phyloP scores from a whole-genome alignment of 2,329 filamentous ascomycete genomes.

The Venturia aucupariae region DNA sequence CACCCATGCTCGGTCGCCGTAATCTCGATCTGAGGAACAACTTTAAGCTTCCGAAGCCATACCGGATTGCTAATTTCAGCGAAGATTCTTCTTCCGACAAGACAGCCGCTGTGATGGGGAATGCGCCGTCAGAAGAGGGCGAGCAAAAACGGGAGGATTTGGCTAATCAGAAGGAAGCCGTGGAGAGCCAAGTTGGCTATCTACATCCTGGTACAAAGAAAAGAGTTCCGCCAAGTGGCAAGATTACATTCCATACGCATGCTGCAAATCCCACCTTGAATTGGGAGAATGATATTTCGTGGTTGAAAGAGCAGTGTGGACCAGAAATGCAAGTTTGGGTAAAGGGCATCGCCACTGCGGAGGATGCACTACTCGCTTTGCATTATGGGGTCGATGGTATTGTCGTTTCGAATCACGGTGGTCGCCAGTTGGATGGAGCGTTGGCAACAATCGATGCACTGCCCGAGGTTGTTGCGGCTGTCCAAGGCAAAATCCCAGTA shows the following conservation, averaged over 20 bases:
- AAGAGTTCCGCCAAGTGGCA: constrained; percentile 29
- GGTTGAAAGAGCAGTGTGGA: constrained; percentile 81
- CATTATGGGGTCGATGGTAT: constrained; percentile 30
- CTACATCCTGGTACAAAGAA: constrained; percentile 33
- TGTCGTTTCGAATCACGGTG: constrained; percentile 50
- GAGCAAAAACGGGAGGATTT: constrained; percentile 42
- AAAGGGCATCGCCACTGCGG: constrained; percentile 18
- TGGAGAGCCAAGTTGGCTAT: constrained; percentile 52
- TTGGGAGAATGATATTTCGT: constrained; percentile 63
- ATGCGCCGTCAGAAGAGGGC: constrained; percentile 19
- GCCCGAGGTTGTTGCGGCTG: constrained; percentile 30
- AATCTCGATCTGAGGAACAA: constrained; percentile 46
- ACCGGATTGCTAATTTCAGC: constrained; percentile 36
- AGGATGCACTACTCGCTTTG: constrained; percentile 38
- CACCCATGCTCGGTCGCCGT: constrained; percentile 43
- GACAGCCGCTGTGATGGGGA: background rate
- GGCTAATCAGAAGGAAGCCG: constrained; percentile 67
- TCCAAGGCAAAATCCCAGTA: constrained; percentile 43
- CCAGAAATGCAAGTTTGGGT: constrained; percentile 30
- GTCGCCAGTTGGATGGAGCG: constrained; percentile 48
- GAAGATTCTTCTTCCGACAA: constrained; percentile 18
- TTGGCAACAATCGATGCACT: constrained; percentile 43
- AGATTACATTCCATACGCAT: constrained; percentile 27
- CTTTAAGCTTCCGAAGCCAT: constrained; percentile 38
- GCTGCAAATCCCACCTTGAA: constrained; percentile 78